Percentiles rank a stretch among this genome's conserved stretches.
Conservation (phyloP, 345 rosid species). For the Erodium maritimum region DNA sequence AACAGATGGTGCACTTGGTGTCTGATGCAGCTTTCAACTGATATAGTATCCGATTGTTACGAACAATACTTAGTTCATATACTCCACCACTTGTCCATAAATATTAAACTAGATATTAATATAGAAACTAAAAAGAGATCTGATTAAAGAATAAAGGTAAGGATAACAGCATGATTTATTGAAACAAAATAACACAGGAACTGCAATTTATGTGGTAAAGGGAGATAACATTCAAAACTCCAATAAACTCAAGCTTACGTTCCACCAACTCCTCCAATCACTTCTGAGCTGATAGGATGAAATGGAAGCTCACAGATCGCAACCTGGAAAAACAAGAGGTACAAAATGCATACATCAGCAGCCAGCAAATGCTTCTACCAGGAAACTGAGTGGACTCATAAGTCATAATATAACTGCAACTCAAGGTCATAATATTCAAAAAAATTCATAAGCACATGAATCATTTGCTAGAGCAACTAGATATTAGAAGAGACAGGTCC, state of each 20-base stretch:
- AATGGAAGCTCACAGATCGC: conserved; percentile 96
- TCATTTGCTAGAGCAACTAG: neutral
- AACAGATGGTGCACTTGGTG: neutral
- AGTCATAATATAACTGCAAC: neutral
- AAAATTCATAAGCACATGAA: neutral
- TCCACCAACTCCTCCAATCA: conserved; percentile 95
- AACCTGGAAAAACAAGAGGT: conserved; percentile 34
- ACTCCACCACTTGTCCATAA: neutral
- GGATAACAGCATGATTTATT: neutral
- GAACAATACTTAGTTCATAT: too few species aligned
- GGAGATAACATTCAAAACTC: too few species aligned
- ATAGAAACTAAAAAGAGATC: neutral
- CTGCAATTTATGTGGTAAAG: too few species aligned
- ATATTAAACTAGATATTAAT: too few species aligned
- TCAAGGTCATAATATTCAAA: neutral
- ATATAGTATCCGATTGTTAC: neutral
- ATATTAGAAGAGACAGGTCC: too few species aligned
- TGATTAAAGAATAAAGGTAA: neutral
- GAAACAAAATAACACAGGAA: too few species aligned
- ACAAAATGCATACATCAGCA: neutral
- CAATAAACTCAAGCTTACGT: conserved; percentile 53
- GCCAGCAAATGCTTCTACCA: neutral
- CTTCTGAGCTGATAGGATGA: conserved; percentile 92
- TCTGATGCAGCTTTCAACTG: neutral
- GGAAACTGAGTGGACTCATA: neutral